Conservation (phyloP, 1,139 yeast genomes). For the Yamadazyma membranifaciens region DNA sequence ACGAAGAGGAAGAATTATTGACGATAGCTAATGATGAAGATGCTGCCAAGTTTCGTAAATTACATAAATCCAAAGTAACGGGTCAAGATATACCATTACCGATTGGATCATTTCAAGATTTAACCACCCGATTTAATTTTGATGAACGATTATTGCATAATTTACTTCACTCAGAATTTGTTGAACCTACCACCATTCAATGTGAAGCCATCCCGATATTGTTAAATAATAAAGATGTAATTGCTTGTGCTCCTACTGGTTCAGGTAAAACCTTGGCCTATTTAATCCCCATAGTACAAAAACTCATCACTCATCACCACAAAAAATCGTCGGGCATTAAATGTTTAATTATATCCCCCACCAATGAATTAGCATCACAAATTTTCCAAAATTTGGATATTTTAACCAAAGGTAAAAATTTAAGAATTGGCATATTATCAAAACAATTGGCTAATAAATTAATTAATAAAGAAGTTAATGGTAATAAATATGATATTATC, state of each 20-base stretch:
- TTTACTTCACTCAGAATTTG: slow-evolving; percentile 65
- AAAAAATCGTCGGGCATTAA: slow-evolving; percentile 51
- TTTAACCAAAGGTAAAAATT: slow-evolving; percentile 51
- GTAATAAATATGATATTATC: slow-evolving; percentile 71
- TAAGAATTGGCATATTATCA: slow-evolving; percentile 66
- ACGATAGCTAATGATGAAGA: slow-evolving; percentile 54
- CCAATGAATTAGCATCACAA: slow-evolving; percentile 81
- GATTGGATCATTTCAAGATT: slow-evolving; percentile 82
- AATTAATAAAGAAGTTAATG: slow-evolving; percentile 53
- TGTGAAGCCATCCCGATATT: slow-evolving; percentile 78
- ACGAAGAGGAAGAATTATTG: slow-evolving; percentile 33
- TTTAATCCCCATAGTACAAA: slow-evolving; percentile 76
- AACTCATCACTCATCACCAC: slow-evolving; percentile 26
- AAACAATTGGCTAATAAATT: slow-evolving; percentile 75
- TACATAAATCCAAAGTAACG: slow-evolving; percentile 60
- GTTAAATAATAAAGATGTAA: slow-evolving; percentile 61
- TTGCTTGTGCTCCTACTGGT: slow-evolving; percentile 94
- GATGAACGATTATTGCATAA: slow-evolving; percentile 64
- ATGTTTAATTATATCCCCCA: slow-evolving; percentile 86
- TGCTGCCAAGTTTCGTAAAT: slow-evolving; percentile 54
- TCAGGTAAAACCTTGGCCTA: slow-evolving; percentile 92
- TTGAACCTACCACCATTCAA: slow-evolving; percentile 90
- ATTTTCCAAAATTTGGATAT: slow-evolving; percentile 68
- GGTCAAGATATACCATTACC: slow-evolving; percentile 86
- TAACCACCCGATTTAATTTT: slow-evolving; percentile 64